Percentiles rank a stretch among this genome's conserved stretches.
phyloP scores from a whole-genome alignment of 202 grass and related monocot species.

The Panicum virgatum region DNA sequence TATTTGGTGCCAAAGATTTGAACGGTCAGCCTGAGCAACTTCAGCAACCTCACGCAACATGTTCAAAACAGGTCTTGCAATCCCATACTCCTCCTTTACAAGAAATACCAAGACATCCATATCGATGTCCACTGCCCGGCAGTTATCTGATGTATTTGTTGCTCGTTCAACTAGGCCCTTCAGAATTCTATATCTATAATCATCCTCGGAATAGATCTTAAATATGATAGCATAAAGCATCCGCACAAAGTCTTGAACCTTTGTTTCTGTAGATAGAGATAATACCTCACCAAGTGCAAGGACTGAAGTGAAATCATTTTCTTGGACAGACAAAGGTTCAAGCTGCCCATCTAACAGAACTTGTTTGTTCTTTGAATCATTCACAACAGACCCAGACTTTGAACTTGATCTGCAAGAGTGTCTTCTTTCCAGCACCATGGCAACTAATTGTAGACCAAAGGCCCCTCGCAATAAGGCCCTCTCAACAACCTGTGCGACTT shows the following conservation, averaged over 20 bases:
- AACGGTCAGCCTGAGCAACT: slow-evolving; percentile 83
- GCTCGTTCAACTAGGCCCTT: slow-evolving; percentile 88
- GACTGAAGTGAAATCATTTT: slow-evolving; percentile 89
- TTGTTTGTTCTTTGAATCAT: slow-evolving; percentile 65
- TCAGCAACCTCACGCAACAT: slow-evolving; percentile 82
- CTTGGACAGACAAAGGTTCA: slow-evolving; percentile 55
- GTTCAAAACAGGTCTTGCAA: slow-evolving; percentile 75
- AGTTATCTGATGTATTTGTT: slow-evolving; percentile 79
- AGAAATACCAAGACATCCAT: slow-evolving; percentile 95
- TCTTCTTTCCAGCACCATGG: slow-evolving; percentile 85
- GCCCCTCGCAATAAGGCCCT: slow-evolving; percentile 62
- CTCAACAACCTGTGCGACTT: slow-evolving; percentile 77
- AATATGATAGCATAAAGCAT: slow-evolving; percentile 93
- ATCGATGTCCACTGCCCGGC: slow-evolving; percentile 79
- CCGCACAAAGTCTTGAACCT: slow-evolving; percentile 77
- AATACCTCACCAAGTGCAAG: slow-evolving; percentile 89
- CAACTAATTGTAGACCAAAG: slow-evolving; percentile 74
- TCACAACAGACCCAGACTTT: slow-evolving; percentile 54
- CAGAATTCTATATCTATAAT: slow-evolving; percentile 87
- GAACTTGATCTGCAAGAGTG: slow-evolving; percentile 59
- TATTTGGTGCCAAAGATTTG: slow-evolving; percentile 92
- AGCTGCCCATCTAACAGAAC: slow-evolving; percentile 64
- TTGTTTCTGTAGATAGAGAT: slow-evolving; percentile 65
- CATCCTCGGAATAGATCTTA: slow-evolving; percentile 75
- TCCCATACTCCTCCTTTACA: slow-evolving; percentile 69